Percentiles rank a stretch among this genome's conserved stretches.
Evolutionary conservation across 192 early-diverging fungal genomes (phyloP).

Genomic region (Umbelopsis vinacea): DNA sequence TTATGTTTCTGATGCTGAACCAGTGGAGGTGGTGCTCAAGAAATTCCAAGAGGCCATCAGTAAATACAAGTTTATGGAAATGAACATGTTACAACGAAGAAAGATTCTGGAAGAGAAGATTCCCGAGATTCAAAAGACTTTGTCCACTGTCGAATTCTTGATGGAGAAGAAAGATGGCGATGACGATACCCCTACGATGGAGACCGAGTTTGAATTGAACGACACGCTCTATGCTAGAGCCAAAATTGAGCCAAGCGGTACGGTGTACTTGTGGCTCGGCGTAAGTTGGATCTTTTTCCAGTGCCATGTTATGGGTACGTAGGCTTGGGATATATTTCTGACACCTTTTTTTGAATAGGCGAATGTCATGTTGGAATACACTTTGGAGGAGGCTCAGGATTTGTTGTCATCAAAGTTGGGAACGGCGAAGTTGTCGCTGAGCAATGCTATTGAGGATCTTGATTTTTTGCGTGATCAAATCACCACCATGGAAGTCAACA

Average conservation of each 20-base stretch:
- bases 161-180: conserved; percentile 51
- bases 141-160: conserved; percentile 85
- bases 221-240: conserved; percentile 93
- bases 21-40: conserved; percentile 81
- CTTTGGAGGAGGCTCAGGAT: conserved; percentile 81
- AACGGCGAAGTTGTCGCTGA: conserved; percentile 72
- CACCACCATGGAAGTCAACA: conserved; percentile 99
- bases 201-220: conserved; percentile 90
- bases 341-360: conserved; percentile 56
- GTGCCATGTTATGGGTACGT: not conserved
- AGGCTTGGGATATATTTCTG: not conserved
- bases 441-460: conserved; percentile 86
- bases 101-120: conserved; percentile 88
- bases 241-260: conserved; percentile 72
- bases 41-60: conserved; percentile 95
- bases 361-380: conserved; percentile 98
- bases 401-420: conserved; percentile 77
- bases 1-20: conserved; percentile 74
- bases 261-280: conserved; percentile 95
- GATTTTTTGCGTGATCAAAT: conserved; percentile 95
- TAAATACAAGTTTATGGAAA: conserved; percentile 99
- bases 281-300: conserved; percentile 57
- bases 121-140: conserved; percentile 94
- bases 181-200: conserved; percentile 61
- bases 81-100: conserved; percentile 84